Percentiles rank a stretch among this genome's conserved stretches.
These are phyloP conservation scores for Pestalotiopsis sp. DNA, from an alignment of 2,329 filamentous ascomycete species.

Conservation along the genomic window DNA sequence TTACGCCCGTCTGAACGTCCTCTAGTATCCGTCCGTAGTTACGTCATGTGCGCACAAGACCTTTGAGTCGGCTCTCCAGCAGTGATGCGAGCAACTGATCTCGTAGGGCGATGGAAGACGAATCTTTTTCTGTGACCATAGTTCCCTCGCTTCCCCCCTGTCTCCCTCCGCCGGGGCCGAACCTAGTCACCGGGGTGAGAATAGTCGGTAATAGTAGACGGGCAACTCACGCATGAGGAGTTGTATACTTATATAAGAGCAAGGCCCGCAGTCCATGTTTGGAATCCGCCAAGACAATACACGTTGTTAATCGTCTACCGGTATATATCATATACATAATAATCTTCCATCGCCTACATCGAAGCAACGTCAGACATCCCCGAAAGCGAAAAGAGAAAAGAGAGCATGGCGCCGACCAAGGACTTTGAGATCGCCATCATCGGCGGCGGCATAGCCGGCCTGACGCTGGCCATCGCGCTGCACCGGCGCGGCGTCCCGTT, in stretches of 20 bases:
- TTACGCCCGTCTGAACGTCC: not conserved
- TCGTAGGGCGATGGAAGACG: not conserved
- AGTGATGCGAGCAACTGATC: not conserved
- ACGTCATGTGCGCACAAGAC: not conserved
- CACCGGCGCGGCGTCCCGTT: conserved; percentile 29
- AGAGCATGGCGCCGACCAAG: conserved; percentile 15
- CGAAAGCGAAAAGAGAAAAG: not conserved
- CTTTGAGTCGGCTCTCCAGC: not conserved
- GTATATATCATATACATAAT: not conserved
- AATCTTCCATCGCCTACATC: not conserved
- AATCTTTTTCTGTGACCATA: not conserved
- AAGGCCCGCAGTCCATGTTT: not conserved
- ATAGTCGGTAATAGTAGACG: not conserved
- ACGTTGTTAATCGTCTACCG: not conserved
- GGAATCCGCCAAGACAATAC: not conserved
- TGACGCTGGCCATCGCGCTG: conserved; percentile 37
- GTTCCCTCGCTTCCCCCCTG: not conserved
- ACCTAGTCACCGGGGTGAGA: not conserved
- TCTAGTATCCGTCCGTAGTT: not conserved
- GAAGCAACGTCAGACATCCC: not conserved
- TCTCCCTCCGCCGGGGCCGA: not conserved
- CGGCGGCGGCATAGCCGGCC: conserved; percentile 43
- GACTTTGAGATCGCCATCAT: conserved; percentile 38
- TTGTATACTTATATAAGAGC: not conserved
- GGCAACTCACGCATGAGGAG: not conserved